Base-by-base conservation (phyloP, 208 protist genomes). In the Polymyxa betae region DNA sequence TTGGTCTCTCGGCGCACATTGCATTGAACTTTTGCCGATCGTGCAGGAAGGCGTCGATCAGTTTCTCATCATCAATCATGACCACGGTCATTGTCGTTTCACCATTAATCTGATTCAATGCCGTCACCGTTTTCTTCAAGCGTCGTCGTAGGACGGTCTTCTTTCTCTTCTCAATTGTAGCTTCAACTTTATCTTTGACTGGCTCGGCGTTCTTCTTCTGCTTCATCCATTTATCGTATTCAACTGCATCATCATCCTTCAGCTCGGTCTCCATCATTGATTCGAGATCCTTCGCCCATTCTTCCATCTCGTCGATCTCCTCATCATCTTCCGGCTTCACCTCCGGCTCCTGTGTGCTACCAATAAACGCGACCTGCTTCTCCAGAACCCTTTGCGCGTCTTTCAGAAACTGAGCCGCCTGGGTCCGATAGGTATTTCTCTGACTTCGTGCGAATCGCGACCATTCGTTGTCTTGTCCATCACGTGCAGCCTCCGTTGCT, bases 381-480 rank as follows among this genome's bases (percentile, higher is more conserved):
- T 82, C 72, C 16, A 82, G n/a, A 5, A 82, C 10, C 72, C 72
- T 5, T 43, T 82, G 72, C 16, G 72, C 72, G 72, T 82, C 72
- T n/a, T 82, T 82, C 72, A 82, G 16, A n/a, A 82, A 82, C 72
- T 82, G 72, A n/a, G 72, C 72, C 16, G 16, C 35, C 72, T 38
- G 72, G 16, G 72, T n/a, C 72, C 72, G 72, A 43, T 82, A 82
- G 16, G 72, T 82, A n/a, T 82, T 82, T n/a, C 72, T 82, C 72
- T 82, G 72, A 12, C 35, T 45, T 43, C 72, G n/a, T n/a, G 72
- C 72, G 72, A 82, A 82, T 35, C 72, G n/a, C 72, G 72, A 40
- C 72, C 72, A 82, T 82, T 82, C 72, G 72, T 82, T 82, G 16
- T 82, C 72, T 5, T 82, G 72, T 45, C 72, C 72, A n/a, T 82